phyloP scores from a whole-genome alignment of 2,329 filamentous ascomycete genomes.

The Fusarium kyushuense region DNA sequence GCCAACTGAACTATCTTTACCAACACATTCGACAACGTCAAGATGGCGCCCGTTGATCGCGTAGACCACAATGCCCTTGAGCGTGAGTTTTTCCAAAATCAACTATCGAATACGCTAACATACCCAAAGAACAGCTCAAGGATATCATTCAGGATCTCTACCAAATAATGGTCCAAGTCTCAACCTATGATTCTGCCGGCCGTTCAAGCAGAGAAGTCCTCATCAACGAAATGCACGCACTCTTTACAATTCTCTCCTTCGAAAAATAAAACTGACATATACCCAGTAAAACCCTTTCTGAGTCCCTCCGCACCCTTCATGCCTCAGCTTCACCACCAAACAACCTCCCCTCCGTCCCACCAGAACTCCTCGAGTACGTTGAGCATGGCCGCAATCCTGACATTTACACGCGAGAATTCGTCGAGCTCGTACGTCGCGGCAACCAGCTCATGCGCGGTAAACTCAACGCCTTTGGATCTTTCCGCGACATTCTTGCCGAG shows the following conservation, averaged over 20 bases:
- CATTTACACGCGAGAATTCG: conserved; percentile 80
- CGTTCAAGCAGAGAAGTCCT: conserved; percentile 68
- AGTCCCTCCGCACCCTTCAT: conserved; percentile 56
- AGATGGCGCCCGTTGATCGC: conserved; percentile 59
- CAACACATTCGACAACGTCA: conserved; percentile 1
- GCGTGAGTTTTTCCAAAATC: conserved; percentile 47
- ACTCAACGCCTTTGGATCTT: conserved; percentile 68
- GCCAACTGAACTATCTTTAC: conserved; percentile 10
- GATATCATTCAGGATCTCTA: conserved; percentile 73
- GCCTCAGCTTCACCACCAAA: conserved; percentile 56
- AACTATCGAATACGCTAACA: conserved; percentile 19
- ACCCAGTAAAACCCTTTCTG: conserved; percentile 56
- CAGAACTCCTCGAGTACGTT: conserved; percentile 75
- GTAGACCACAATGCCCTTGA: conserved; percentile 56
- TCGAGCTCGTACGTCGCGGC: conserved; percentile 73
- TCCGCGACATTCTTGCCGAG: conserved; percentile 71
- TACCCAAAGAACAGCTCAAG: conserved; percentile 65
- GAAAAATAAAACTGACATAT: conserved; percentile 17
- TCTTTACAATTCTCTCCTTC: not conserved
- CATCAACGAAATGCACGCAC: conserved; percentile 62
- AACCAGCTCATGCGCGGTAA: conserved; percentile 78
- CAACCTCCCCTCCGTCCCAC: conserved; percentile 66
- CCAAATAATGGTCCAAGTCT: conserved; percentile 72
- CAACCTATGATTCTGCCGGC: conserved; percentile 68
- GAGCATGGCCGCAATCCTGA: conserved; percentile 79